A percentile compares a stretch with the other conserved stretches of the same genome.
Evolutionary conservation across 2,329 filamentous ascomycete genomes (phyloP).

Genomic region (Fusarium sp.): DNA sequence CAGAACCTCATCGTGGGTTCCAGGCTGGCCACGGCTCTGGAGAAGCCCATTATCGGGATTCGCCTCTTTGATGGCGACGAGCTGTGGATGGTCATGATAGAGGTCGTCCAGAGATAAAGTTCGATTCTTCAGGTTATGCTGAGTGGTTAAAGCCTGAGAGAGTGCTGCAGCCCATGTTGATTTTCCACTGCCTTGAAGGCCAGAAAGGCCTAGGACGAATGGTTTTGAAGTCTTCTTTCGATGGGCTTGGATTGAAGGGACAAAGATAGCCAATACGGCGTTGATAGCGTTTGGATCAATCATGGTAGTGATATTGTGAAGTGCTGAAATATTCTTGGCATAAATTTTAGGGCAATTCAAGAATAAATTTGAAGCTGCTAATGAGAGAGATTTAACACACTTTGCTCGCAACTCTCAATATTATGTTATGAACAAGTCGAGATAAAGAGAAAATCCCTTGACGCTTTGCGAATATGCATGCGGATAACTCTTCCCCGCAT

Average conservation of each 20-base stretch:
- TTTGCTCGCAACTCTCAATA: no score
- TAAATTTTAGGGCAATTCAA: neutral
- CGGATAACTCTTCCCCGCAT: conserved; percentile 29
- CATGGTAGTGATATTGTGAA: conserved; percentile 12
- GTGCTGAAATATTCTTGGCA: neutral
- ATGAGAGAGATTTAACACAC: neutral
- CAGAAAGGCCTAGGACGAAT: conserved; percentile 44
- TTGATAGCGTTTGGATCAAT: conserved; percentile 43
- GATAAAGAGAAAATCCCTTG: neutral
- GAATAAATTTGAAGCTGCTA: neutral
- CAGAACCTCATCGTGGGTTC: conserved; percentile 40
- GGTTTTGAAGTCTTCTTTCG: conserved; percentile 23
- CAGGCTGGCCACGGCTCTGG: conserved; percentile 41
- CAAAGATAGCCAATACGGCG: conserved; percentile 31
- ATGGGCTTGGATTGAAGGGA: conserved; percentile 37
- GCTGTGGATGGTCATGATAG: conserved; percentile 37
- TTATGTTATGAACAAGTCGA: neutral
- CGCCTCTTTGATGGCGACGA: conserved; percentile 33
- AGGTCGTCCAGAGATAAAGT: conserved; percentile 43
- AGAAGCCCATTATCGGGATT: conserved; percentile 41
- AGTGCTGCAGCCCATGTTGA: conserved; percentile 47
- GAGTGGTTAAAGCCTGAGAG: conserved; percentile 22
- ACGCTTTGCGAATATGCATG: neutral
- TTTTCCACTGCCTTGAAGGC: conserved; percentile 47
- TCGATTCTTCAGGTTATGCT: conserved; percentile 37